Base-by-base conservation (phyloP, 225 moss, liverwort and hornwort genomes). In the Bryum argenteum region DNA sequence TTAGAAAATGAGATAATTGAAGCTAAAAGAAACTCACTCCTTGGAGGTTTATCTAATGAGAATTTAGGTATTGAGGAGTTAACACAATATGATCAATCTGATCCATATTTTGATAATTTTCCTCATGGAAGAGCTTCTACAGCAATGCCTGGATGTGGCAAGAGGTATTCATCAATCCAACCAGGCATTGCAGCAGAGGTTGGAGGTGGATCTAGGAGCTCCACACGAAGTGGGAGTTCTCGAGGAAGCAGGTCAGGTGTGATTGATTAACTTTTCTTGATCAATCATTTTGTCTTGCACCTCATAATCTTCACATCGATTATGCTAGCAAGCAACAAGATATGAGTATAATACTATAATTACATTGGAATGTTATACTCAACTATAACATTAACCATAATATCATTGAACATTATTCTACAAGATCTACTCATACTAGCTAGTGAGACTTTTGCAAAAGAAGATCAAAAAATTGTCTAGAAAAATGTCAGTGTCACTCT, bases 191-290 rank as follows among this genome's bases (percentile, higher is more conserved):
- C 65, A 28, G 59, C 41, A 69, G 76, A 76, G 38, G 54, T 52
- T 55, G 75, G 75, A 69, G 71, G 72, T 45, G 72, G 83, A 39
- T 82, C 78, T 0, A 67, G 75, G 20, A 79, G 79, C 69, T 83
- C 79, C 69, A 79, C 75, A 59, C 44, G 18, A 54, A 83, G 83
- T 59, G 69, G 55, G 9, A 69, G 76, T 67, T 83, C 79, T 9
- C 54, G 58, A 1, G 79, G 76, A 83, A 79, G 76, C 83, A 79
- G 69, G 81, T 81, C 77, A 81, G 77, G 83, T 76, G 79, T 79
- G 79, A 64, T 14, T 70, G 66, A 28, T 64, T 47, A 41, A 45
- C 81, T 70, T 60, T 51, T 51, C 41, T 64, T 15, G 14, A 10
- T 21, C 15, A 39, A 60, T 39, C 2, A 17, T 33, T 33, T 33